Percentiles rank a stretch among this genome's conserved stretches.
Evolutionary conservation across 2,329 filamentous ascomycete species (phyloP).

Genomic region (Tolypocladium capitatum): DNA sequence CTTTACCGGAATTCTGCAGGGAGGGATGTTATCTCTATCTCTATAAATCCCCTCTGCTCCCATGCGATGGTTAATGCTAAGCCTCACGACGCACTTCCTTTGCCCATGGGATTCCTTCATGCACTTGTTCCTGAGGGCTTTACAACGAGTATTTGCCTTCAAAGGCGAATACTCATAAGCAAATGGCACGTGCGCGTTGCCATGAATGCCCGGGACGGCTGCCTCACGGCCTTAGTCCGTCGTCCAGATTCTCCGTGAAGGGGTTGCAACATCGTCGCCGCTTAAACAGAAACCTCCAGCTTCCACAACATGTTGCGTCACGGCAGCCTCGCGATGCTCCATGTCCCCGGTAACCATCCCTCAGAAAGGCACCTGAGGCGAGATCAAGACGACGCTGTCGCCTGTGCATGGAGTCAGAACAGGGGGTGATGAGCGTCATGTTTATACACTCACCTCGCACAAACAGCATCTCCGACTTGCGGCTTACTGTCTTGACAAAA

Average conservation of each 20-base stretch:
- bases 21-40: too few species aligned
- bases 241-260: background rate
- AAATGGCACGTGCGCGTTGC: background rate
- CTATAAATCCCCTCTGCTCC: background rate
- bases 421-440: background rate
- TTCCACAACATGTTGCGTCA: background rate
- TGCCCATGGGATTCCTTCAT: background rate
- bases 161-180: background rate
- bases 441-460: conserved; percentile 61
- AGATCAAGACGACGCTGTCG: conserved; percentile 61
- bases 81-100: background rate
- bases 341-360: background rate
- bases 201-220: background rate
- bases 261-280: background rate
- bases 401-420: conserved; percentile 29
- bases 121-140: background rate
- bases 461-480: conserved; percentile 97
- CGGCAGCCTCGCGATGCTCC: background rate
- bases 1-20: background rate
- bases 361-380: conserved; percentile 40
- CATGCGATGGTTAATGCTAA: background rate
- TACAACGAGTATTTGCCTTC: background rate
- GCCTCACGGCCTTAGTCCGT: background rate
- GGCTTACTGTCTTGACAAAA: conserved; percentile 65
- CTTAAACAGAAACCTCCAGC: background rate